Evolutionary conservation across 176 grass and related monocot species (phyloP), one percentile per base, ranked within the genome.

Genomic region (Oryza meridionalis): DNA sequence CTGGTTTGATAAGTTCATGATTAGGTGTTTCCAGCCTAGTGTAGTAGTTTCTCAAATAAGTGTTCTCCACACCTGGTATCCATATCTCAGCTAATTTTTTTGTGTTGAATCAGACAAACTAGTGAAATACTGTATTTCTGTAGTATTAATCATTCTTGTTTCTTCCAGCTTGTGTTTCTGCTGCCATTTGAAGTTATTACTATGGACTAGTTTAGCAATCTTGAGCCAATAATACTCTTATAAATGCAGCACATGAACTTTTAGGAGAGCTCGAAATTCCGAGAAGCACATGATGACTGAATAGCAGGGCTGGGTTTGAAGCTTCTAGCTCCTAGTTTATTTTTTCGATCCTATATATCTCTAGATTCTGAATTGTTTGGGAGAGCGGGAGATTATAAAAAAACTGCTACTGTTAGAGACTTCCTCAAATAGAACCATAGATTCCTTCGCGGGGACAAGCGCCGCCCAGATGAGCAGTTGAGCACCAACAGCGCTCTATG

Each of bases 1-100:
- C 12, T 61, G 47, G 12, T 79, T 79, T 49, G 17, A 69, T 72
- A 64, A 24, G 33, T 17, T 70, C 22, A 6, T 72, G 66, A 19
- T 50, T 73, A 72, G 84, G 58, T n/a, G 16, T 73, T n/a, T 78
- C 8, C 49, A 70, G 24, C 40, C 66, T 78, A 78, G 53, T 12
- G 22, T 49, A 69, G n/a, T 70, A 51, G 49, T 51, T 51, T 72
- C 40, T 72, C 26, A 40, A 85, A 79, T 86, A 79, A 86, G 37
- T 63, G 42, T 71, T 70, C 11, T 78, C 13, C 49, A 21, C 29
- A 73, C 76, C 51, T 79, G 84, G 40, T 29, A 25, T 40, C 38
- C 10, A 1, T 47, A 79, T 27, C 32, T 65, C 22, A 72, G 19
- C 75, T 85, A 43, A 24, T 71, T 72, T 85, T 85, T 85, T 76